Evolutionary conservation across 2,329 filamentous ascomycete genomes (phyloP), one percentile per base, ranked within the genome.

Genomic region (Chlorencoelia australis): DNA sequence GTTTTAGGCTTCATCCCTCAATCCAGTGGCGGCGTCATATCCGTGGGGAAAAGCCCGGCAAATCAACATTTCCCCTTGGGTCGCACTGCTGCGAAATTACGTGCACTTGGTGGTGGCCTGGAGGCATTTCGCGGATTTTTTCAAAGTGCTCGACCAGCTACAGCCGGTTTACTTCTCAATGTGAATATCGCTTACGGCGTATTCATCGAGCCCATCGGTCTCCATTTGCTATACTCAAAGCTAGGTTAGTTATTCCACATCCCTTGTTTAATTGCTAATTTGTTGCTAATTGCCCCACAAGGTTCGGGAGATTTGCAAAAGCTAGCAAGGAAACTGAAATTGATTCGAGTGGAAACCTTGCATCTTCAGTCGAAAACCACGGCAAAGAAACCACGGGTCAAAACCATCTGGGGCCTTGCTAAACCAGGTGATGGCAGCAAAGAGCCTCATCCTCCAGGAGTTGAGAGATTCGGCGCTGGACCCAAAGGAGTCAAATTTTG

Each of bases 81-180:
- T 9, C 52, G 46, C 1, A 50, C 48, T 3, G 44, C 43, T 4
- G 15, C 24, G 2, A 56, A 52, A 17, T 19, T 29, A 3, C 34
- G 39, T 3, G 49, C 62, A 19, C 61, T 80, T 2, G 64, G 63
- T 3, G 59, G 52, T 8, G 73, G 73, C 1, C 58, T 81, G 0
- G 60, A 70, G 31, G 73, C 73, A 1, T 53, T 76, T 4, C 65
- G 75, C 27, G 77, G 77, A 0, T 81, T 72, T 55, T 79, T 71
- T 49, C 62, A 73, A 8, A 79, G 73, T 48, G 69, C 75, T 19
- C 70, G 77, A 4, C 66, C 71, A 2, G 68, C 72, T 3, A 70
- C 72, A 10, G 66, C 65, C 25, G 64, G 74, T 3, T 58, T 80
- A 4, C 51, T 81, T 1, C 53, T 80, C 9, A 81, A 82, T 39